A percentile compares a stretch with the other conserved stretches of the same genome.
These are phyloP conservation scores for Saccharomycopsis olivae DNA, from an alignment of 805 yeast species.

Conservation along the genomic window DNA sequence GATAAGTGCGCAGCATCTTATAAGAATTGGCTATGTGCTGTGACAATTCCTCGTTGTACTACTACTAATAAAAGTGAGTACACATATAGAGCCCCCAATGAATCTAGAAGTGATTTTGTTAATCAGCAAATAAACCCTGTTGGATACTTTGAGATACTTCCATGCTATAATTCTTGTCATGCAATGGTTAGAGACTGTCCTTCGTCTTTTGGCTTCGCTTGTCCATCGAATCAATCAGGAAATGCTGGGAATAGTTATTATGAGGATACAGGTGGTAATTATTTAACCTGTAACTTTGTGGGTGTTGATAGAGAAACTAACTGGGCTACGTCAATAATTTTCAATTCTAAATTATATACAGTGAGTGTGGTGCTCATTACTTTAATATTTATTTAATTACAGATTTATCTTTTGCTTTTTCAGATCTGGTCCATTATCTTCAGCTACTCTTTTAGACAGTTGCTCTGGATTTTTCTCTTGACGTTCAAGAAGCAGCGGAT, in stretches of 20 bases:
- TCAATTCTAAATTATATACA: not conserved
- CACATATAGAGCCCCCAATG: conserved; percentile 32
- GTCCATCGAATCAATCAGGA: conserved; percentile 38
- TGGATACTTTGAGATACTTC: conserved; percentile 68
- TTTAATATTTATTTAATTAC: too few relatives aligned
- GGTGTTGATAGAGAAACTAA: conserved; percentile 3
- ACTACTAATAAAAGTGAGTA: conserved; percentile 37
- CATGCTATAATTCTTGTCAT: conserved; percentile 76
- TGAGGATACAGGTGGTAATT: conserved; percentile 12
- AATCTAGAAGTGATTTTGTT: conserved; percentile 53
- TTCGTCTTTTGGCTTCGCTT: conserved; percentile 56
- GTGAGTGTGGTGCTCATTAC: too few relatives aligned
- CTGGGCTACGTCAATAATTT: too few relatives aligned
- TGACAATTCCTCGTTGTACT: conserved; percentile 79
- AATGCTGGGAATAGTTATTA: conserved; percentile 6
- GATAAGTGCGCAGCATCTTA: conserved; percentile 62
- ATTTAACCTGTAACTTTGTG: conserved; percentile 15
- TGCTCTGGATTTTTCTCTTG: too few relatives aligned
- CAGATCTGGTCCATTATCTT: too few relatives aligned
- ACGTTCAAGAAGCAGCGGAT: too few relatives aligned
- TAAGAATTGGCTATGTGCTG: conserved; percentile 82
- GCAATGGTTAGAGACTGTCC: conserved; percentile 80
- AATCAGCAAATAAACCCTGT: conserved; percentile 44
- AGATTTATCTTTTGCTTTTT: too few relatives aligned
- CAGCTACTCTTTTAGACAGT: too few relatives aligned